Evolutionary conservation across 1,284 basidiomycete genomes (phyloP), one percentile per base, ranked within the genome.

Genomic region (Boletellus deceptivus): DNA sequence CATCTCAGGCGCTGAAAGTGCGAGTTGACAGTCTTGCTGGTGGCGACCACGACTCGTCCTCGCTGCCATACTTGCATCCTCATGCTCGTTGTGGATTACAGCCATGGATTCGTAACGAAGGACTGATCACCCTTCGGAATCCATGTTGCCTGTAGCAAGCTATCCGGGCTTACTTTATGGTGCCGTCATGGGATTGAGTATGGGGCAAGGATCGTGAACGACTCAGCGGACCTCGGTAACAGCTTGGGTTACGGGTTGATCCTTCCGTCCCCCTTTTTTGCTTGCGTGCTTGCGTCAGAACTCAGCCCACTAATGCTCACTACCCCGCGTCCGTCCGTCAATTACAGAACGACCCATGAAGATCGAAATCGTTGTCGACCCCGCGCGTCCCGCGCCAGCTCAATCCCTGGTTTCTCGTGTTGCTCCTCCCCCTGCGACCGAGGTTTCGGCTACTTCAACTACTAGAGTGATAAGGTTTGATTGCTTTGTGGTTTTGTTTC

Each of bases 361-460:
- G 79, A 94, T 98, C 58, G 96, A 98, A 78, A 93, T 98, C 56
- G 85, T 98, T 42, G 82, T 98, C 67, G 92, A 96, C 76, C 93
- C 93, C 22, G 77, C 86, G 48, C 81, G 82, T 48, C 79, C 84
- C n/a, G 78, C 80, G 6, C 78, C 87, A 9, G 60, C 73, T 17
- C 72, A 72, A 20, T 76, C 84, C 3, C 78, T 95, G 58, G 83
- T 79, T 18, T 80, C 83, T 22, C 84, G 86, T 49, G 84, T 90
- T 29, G 82, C 87, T 3, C 78, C 86, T 43, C 77, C 78, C n/a
- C 71, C 73, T 36, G 65, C 74, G 39, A 61, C 71, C 27, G 43
- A 6, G 1, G 43, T 41, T 27, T 10, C 46, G 4, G 45, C 57
- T 1, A 65, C 69, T 6, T 64, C 69, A 49, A 68, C 68, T 36